phyloP scores from a whole-genome alignment of 106 monocot species.

The Platanthera zijinensis region DNA sequence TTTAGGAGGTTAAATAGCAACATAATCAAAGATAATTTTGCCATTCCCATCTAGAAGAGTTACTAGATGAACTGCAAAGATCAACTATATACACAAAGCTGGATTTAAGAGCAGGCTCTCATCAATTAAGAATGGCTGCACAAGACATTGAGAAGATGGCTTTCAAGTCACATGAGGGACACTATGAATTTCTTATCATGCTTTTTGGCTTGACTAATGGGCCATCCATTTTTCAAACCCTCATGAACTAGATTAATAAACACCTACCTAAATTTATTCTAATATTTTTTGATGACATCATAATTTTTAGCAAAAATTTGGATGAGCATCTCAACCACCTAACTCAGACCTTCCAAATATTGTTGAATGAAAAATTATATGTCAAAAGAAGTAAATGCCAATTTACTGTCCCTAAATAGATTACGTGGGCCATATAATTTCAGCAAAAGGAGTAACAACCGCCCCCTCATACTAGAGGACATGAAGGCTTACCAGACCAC shows the following conservation, averaged over 20 bases:
- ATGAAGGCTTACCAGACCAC: not conserved
- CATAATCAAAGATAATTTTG: not conserved
- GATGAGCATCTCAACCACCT: not conserved
- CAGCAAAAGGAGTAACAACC: too few species aligned
- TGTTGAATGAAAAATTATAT: not conserved
- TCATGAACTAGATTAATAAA: not conserved
- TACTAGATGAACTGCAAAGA: not conserved
- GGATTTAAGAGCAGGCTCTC: not conserved
- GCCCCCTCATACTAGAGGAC: too few species aligned
- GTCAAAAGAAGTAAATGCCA: not conserved
- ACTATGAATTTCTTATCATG: too few species aligned
- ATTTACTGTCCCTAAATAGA: not conserved
- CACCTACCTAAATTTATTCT: not conserved
- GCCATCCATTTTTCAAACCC: not conserved
- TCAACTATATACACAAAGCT: not conserved
- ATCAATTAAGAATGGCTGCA: not conserved
- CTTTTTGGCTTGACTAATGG: too few species aligned
- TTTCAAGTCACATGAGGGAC: too few species aligned
- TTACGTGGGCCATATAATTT: not conserved
- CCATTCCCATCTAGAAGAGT: not conserved
- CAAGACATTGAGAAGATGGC: not conserved
- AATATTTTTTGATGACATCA: not conserved
- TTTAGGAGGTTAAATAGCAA: not conserved
- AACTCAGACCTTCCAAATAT: not conserved
- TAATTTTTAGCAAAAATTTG: not conserved